Conservation (phyloP, 345 rosid species). For the Hypericum androsaemum region DNA sequence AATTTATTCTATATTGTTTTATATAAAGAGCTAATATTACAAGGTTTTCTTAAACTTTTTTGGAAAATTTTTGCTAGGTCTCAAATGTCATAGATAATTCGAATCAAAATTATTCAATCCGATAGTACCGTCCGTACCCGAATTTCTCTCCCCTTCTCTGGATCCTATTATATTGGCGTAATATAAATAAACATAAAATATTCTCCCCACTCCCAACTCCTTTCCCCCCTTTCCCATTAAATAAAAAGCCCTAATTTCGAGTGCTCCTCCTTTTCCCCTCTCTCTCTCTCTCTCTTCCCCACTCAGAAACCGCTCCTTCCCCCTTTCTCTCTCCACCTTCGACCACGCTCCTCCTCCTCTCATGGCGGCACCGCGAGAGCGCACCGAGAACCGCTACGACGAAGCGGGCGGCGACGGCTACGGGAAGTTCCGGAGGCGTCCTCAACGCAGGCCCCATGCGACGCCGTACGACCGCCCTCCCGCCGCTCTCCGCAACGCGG, state of each 20-base stretch:
- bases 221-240: too few species aligned
- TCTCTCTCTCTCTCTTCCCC: background rate
- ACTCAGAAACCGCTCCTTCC: background rate
- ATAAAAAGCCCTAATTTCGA: constrained; percentile 1
- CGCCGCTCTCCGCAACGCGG: constrained; percentile 34
- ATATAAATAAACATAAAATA: too few species aligned
- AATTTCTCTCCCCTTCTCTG: too few species aligned
- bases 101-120: too few species aligned
- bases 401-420: constrained; percentile 13
- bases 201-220: too few species aligned
- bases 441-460: constrained; percentile 36
- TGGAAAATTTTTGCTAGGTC: too few species aligned
- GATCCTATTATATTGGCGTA: too few species aligned
- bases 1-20: too few species aligned
- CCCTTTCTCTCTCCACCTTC: constrained; percentile 5
- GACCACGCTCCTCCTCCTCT: background rate
- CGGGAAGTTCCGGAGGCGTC: constrained; percentile 65
- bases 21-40: too few species aligned
- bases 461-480: constrained; percentile 80
- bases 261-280: background rate
- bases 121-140: too few species aligned
- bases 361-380: constrained; percentile 26
- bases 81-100: too few species aligned
- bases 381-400: constrained; percentile 12
- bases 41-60: too few species aligned